phyloP scores from a whole-genome alignment of 768 basidiomycete species.

The Hortiboletus flavorubellus region DNA sequence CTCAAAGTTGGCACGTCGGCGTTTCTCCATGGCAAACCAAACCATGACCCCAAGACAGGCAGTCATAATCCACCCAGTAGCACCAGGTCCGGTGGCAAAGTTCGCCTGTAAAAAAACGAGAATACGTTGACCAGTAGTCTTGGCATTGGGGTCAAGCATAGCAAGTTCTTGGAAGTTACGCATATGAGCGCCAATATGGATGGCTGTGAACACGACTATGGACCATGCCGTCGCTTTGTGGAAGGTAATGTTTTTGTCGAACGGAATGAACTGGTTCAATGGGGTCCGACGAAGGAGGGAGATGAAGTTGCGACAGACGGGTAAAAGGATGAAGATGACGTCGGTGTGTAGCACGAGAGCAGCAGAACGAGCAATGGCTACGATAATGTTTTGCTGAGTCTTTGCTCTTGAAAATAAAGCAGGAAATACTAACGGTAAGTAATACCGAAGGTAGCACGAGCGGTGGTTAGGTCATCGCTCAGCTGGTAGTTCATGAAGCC shows the following conservation, averaged over 20 bases:
- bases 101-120: conserved; percentile 74
- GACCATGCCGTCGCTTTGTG: conserved; percentile 92
- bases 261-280: conserved; percentile 82
- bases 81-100: conserved; percentile 78
- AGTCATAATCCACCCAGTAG: conserved; percentile 90
- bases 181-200: conserved; percentile 85
- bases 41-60: conserved; percentile 72
- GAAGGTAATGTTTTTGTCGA: conserved; percentile 90
- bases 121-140: conserved; percentile 51
- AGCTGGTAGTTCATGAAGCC: conserved; percentile 75
- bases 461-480: conserved; percentile 72
- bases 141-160: conserved; percentile 49
- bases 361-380: conserved; percentile 83
- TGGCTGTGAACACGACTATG: conserved; percentile 69
- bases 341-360: conserved; percentile 91
- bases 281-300: conserved; percentile 84
- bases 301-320: conserved; percentile 93
- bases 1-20: conserved; percentile 76
- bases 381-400: neutral
- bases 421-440: conserved; percentile 61
- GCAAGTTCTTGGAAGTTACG: conserved; percentile 76
- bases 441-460: conserved; percentile 67
- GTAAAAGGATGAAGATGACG: conserved; percentile 90
- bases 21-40: conserved; percentile 81
- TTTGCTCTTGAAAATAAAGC: neutral